Evolutionary conservation across 2,329 filamentous ascomycete species (phyloP).

Genomic region (Fusarium luffae): DNA sequence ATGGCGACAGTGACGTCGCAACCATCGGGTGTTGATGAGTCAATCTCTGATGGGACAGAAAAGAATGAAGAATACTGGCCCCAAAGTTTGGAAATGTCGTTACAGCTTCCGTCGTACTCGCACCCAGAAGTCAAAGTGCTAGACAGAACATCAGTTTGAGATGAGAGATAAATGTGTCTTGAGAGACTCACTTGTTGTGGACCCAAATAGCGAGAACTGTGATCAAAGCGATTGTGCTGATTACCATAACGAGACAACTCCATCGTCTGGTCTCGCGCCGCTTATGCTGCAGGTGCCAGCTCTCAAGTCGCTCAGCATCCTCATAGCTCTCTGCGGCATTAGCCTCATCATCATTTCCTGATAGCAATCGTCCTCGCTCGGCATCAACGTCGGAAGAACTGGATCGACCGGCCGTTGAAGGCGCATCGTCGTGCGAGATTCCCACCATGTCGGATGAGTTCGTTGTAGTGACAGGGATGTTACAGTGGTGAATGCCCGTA

Average conservation of each 20-base stretch:
- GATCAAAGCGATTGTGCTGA: constrained; percentile 31
- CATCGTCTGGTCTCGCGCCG: constrained; percentile 35
- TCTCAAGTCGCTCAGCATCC: constrained; percentile 36
- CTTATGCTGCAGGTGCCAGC: constrained; percentile 33
- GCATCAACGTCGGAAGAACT: constrained; percentile 26
- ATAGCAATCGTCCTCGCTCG: constrained; percentile 28
- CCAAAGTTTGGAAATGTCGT: constrained; percentile 73
- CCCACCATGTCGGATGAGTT: constrained; percentile 31
- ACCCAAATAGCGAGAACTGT: constrained; percentile 36
- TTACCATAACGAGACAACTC: constrained; percentile 39
- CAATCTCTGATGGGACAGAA: constrained; percentile 74
- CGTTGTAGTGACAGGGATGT: constrained; percentile 30
- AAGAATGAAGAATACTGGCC: constrained; percentile 92
- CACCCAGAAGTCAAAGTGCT: constrained; percentile 37
- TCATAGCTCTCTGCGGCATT: constrained; percentile 6
- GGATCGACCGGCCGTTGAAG: constrained; percentile 13
- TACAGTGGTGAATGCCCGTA: not conserved
- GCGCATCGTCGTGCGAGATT: constrained; percentile 28
- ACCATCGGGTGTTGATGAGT: constrained; percentile 67
- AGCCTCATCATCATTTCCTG: constrained; percentile 19
- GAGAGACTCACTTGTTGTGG: constrained; percentile 32
- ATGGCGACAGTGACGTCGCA: constrained; percentile 85
- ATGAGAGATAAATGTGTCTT: not conserved
- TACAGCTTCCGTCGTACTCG: constrained; percentile 58
- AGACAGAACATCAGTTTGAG: not conserved